A percentile compares a stretch with the other conserved stretches of the same genome.
phyloP scores from a whole-genome alignment of 306 rosid species.

The Astragalus glycyphyllos region DNA sequence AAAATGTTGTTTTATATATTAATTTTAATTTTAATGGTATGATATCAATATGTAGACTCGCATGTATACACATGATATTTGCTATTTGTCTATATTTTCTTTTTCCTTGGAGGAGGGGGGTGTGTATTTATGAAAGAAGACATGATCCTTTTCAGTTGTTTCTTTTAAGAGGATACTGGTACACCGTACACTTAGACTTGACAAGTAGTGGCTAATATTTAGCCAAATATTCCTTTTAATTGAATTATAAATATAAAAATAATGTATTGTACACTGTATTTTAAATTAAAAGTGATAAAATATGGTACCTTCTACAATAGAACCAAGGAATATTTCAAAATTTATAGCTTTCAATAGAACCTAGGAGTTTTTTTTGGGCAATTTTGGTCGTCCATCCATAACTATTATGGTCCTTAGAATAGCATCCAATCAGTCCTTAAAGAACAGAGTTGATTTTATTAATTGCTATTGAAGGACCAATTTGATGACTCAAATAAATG shows the following conservation, averaged over 20 bases:
- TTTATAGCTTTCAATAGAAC: neutral
- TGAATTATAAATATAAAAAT: neutral
- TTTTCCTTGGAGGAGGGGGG: neutral
- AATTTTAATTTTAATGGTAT: slow-evolving; percentile 17
- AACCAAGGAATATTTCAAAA: neutral
- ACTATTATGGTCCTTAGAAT: slow-evolving; percentile 15
- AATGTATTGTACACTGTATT: neutral
- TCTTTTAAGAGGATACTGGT: slow-evolving; percentile 9
- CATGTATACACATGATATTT: slow-evolving; percentile 15
- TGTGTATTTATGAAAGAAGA: neutral
- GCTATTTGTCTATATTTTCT: neutral
- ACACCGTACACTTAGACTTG: neutral
- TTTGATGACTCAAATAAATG: slow-evolving; percentile 7
- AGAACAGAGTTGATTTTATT: slow-evolving; percentile 1
- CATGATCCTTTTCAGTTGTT: slow-evolving; percentile 12
- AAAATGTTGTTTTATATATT: slow-evolving; percentile 11
- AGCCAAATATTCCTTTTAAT: slow-evolving; percentile 10
- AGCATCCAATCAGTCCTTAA: slow-evolving; percentile 12
- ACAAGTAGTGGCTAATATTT: slow-evolving; percentile 14
- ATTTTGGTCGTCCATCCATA: neutral
- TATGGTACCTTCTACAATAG: neutral
- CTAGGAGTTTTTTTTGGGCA: neutral
- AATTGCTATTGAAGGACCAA: slow-evolving; percentile 20
- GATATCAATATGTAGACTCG: slow-evolving; percentile 2
- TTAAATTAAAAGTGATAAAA: neutral